Percentiles rank a stretch among this genome's conserved stretches.
Conservation (phyloP, 1,139 yeast genomes). For the Kodamaea sp. region DNA sequence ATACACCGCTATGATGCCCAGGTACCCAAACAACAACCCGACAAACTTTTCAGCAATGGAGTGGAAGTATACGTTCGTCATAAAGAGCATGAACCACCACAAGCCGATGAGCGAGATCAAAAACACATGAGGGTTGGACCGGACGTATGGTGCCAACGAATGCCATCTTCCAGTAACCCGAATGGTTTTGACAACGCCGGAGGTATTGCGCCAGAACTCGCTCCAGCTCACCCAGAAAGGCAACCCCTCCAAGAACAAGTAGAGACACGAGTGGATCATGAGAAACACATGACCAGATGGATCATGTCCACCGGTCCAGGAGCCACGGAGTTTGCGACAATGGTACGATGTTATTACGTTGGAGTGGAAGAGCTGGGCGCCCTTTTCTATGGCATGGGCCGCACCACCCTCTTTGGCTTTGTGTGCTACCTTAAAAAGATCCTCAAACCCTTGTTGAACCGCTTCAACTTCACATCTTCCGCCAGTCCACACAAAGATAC, state of each 20-base stretch:
- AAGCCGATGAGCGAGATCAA: constrained; percentile 48
- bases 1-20: constrained; percentile 44
- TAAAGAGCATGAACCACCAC: constrained; percentile 87
- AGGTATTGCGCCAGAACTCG: constrained; percentile 4
- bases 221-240: constrained; percentile 36
- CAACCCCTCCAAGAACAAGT: constrained; percentile 65
- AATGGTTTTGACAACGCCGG: background rate
- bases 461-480: constrained; percentile 58
- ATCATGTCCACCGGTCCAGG: constrained; percentile 93
- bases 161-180: constrained; percentile 1
- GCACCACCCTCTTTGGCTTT: constrained; percentile 2
- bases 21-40: constrained; percentile 63
- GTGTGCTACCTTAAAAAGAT: constrained; percentile 6
- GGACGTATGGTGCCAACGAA: constrained; percentile 12
- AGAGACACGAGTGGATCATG: constrained; percentile 68
- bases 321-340: constrained; percentile 66
- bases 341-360: constrained; percentile 41
- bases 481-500: constrained; percentile 76
- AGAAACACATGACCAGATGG: constrained; percentile 94
- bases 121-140: constrained; percentile 44
- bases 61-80: constrained; percentile 87
- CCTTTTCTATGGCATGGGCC: constrained; percentile 3
- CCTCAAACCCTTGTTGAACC: constrained; percentile 7
- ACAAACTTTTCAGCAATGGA: constrained; percentile 70
- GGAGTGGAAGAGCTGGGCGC: constrained; percentile 19